Evolutionary conservation across 1,139 yeast genomes (phyloP), one percentile per base, ranked within the genome.

Genomic region (Hyphopichia burtonii): DNA sequence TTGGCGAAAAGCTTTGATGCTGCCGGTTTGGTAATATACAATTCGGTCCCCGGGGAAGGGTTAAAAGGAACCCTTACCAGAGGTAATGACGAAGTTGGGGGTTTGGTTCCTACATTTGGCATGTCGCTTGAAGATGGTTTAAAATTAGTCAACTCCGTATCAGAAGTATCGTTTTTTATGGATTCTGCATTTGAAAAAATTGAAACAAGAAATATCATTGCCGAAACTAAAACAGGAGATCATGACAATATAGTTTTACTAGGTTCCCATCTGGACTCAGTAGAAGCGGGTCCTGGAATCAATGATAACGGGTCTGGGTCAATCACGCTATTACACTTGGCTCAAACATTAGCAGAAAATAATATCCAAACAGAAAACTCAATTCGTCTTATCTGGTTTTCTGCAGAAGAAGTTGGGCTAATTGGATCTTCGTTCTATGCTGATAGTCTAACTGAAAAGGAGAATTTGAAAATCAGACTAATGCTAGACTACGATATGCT

Each of bases 401-500:
- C 54, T 5, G 56, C 57, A 11, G 57, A 53, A 41, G 57, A 53
- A 19, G 53, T 50, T 39, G 57, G 58, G 1, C 49, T 53, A 15
- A 42, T 52, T 44, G 58, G 55, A 16, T 49, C 54, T 9, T 49
- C 47, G 32, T 52, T 50, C 10, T 54, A 53, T 30, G 50, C 57
- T 15, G 38, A 36, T 41, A 25, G 50, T 48, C 30, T 42, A 25
- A 34, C 43, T 32, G 41, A 43, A 11, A 47, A 43, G 33, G 55
- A 51, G 25, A 53, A 50, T 46, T 38, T 41, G 3, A 50, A 50
- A 39, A 34, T 53, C 32, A 49, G 53, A 34, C 41, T 52, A 28
- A 52, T 52, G 39, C 47, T 53, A 51, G 55, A 52, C 48, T 53
- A 50, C 47, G 57, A 53, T 45, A 53, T 53, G 56, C 46, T 53